A percentile compares a stretch with the other conserved stretches of the same genome.
These are phyloP conservation scores for Volvariella volvacea DNA, from an alignment of 1,284 basidiomycete genomes.

Conservation along the genomic window DNA sequence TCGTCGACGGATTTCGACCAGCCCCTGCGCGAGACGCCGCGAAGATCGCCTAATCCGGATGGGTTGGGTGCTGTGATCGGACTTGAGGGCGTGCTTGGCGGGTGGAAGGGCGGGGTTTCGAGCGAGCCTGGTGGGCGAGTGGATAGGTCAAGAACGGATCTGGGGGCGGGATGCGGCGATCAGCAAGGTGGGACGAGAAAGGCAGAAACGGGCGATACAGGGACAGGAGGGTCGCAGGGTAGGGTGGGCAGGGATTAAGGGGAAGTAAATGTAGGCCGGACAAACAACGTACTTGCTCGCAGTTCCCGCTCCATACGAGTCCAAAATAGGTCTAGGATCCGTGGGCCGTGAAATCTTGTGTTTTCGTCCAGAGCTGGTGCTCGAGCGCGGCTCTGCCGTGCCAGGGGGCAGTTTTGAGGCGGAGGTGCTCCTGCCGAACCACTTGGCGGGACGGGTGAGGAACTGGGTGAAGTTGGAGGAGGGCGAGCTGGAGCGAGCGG, in stretches of 20 bases:
- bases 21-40: constrained; percentile 55
- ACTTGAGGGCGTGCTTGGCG: constrained; percentile 30
- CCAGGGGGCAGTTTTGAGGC: constrained; percentile 25
- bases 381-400: constrained; percentile 39
- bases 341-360: constrained; percentile 78
- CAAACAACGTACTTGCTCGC: constrained; percentile 40
- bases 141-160: constrained; percentile 65
- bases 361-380: constrained; percentile 46
- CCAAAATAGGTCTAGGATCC: constrained; percentile 68
- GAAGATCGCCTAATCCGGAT: constrained; percentile 52
- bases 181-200: constrained; percentile 6
- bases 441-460: constrained; percentile 34
- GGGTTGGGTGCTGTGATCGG: constrained; percentile 22
- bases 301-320: constrained; percentile 32
- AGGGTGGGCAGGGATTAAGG: constrained; percentile 3
- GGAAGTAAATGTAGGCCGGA: neutral
- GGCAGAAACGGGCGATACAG: neutral
- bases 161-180: constrained; percentile 20
- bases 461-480: constrained; percentile 35
- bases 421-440: constrained; percentile 37
- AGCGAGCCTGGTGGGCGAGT: constrained; percentile 41
- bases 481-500: constrained; percentile 30
- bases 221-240: constrained; percentile 1
- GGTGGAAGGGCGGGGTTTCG: constrained; percentile 29
- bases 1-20: constrained; percentile 80